These are phyloP conservation scores for Geotrichum restrictum DNA, from an alignment of 1,139 yeast genomes.

Conservation along the genomic window DNA sequence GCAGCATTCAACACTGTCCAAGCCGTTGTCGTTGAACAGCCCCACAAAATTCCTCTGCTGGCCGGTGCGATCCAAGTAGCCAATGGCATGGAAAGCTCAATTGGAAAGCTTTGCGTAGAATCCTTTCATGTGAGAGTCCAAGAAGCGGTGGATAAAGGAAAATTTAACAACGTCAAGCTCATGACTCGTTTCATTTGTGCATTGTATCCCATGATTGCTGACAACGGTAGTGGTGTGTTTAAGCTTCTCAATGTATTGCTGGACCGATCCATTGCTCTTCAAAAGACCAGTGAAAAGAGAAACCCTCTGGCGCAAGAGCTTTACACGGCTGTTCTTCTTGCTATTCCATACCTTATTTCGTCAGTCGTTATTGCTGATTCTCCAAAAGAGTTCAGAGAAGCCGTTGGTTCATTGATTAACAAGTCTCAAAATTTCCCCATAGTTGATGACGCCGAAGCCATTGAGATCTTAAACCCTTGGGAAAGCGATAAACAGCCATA, in stretches of 20 bases:
- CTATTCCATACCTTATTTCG: conserved; percentile 55
- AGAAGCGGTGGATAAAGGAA: conserved; percentile 46
- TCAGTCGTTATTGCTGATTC: conserved; percentile 15
- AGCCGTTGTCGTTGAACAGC: conserved; percentile 79
- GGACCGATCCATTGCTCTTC: conserved; percentile 54
- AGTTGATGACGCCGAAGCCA: conserved; percentile 18
- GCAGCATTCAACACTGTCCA: conserved; percentile 54
- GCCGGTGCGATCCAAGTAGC: conserved; percentile 68
- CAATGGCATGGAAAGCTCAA: conserved; percentile 59
- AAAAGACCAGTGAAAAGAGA: conserved; percentile 33
- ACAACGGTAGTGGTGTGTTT: conserved; percentile 44
- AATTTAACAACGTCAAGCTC: conserved; percentile 70
- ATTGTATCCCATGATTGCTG: conserved; percentile 56
- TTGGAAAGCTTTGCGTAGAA: conserved; percentile 69
- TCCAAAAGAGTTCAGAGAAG: conserved; percentile 7
- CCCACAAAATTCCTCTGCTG: conserved; percentile 74
- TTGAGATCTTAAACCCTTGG: conserved; percentile 43
- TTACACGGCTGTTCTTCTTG: conserved; percentile 57
- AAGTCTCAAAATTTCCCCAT: conserved; percentile 25
- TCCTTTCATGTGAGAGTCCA: conserved; percentile 63
- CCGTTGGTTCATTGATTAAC: conserved; percentile 22
- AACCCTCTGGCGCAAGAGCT: conserved; percentile 62
- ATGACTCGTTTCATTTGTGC: conserved; percentile 66
- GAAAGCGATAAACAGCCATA: conserved; percentile 49
- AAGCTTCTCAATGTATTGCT: conserved; percentile 55